phyloP scores from a whole-genome alignment of 1,284 basidiomycete species.

The Chondrostereum purpureum region DNA sequence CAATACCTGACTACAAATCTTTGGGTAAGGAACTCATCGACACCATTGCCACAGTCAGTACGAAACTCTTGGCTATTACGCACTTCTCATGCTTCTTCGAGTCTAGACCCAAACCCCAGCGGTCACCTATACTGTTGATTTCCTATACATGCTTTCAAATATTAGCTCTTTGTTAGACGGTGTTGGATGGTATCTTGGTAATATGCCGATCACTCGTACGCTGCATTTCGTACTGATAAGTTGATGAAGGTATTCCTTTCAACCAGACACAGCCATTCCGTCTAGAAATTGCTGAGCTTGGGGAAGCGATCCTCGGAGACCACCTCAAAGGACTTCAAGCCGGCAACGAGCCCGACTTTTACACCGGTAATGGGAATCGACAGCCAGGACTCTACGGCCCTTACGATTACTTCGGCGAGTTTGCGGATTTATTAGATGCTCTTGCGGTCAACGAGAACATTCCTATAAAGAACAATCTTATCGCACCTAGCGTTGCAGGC shows the following conservation, averaged over 20 bases:
- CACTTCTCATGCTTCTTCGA: background rate
- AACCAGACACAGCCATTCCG: constrained; percentile 47
- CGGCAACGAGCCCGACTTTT: constrained; percentile 73
- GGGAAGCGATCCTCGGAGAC: constrained; percentile 45
- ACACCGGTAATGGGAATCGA: constrained; percentile 18
- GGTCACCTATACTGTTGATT: constrained; percentile 47
- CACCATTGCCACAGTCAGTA: constrained; percentile 19
- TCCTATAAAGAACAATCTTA: constrained; percentile 27
- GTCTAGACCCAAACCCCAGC: constrained; percentile 49
- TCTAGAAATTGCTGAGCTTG: constrained; percentile 42
- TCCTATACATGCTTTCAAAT: constrained; percentile 53
- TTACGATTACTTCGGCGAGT: constrained; percentile 30
- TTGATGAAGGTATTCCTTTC: constrained; percentile 38
- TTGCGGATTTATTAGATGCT: constrained; percentile 17
- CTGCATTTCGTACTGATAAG: constrained; percentile 19
- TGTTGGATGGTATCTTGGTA: constrained; percentile 57
- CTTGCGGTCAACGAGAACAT: constrained; percentile 22
- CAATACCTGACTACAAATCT: constrained; percentile 30
- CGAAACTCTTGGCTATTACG: constrained; percentile 17
- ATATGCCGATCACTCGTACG: too few relatives aligned
- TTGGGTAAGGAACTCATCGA: constrained; percentile 41
- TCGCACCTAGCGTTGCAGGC: constrained; percentile 43
- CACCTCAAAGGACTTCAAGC: constrained; percentile 52
- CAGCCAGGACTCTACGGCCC: constrained; percentile 19
- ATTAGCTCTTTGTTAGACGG: constrained; percentile 44